These are phyloP conservation scores for Leucocoprinus birnbaumii DNA, from an alignment of 768 basidiomycete species.

Conservation along the genomic window DNA sequence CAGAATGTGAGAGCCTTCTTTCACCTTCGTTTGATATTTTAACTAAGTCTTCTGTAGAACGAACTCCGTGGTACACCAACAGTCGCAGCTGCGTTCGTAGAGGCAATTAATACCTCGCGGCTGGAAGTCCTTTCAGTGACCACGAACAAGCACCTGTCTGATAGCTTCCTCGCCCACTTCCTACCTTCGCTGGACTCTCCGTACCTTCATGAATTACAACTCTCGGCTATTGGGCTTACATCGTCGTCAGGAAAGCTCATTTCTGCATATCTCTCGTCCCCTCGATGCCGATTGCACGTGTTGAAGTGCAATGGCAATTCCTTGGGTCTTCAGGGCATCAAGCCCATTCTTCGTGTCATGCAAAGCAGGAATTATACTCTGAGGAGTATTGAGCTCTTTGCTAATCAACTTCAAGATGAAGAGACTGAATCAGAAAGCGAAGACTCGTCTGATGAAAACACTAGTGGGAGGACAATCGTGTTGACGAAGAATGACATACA, in stretches of 20 bases:
- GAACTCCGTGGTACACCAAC: slow-evolving; percentile 27
- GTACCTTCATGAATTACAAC: slow-evolving; percentile 48
- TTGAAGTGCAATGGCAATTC: slow-evolving; percentile 57
- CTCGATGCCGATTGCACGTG: slow-evolving; percentile 43
- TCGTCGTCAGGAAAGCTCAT: slow-evolving; percentile 37
- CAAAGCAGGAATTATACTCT: slow-evolving; percentile 45
- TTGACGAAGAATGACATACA: slow-evolving; percentile 6
- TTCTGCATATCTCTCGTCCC: slow-evolving; percentile 46
- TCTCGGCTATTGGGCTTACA: slow-evolving; percentile 52
- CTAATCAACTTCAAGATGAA: slow-evolving; percentile 35
- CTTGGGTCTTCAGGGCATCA: slow-evolving; percentile 43
- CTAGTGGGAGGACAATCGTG: slow-evolving; percentile 15
- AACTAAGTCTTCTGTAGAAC: slow-evolving; percentile 16
- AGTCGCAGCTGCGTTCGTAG: slow-evolving; percentile 36
- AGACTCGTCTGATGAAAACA: slow-evolving; percentile 22
- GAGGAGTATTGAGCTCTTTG: slow-evolving; percentile 44
- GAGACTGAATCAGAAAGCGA: slow-evolving; percentile 16
- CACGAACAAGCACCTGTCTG: slow-evolving; percentile 45
- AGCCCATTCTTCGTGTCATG: slow-evolving; percentile 42
- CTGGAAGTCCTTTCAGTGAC: slow-evolving; percentile 50
- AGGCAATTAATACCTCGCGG: slow-evolving; percentile 52
- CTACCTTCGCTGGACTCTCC: slow-evolving; percentile 47
- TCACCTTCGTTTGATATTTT: neutral
- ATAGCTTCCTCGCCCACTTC: slow-evolving; percentile 46
- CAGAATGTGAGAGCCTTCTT: slow-evolving; percentile 45